Conservation (phyloP, 176 grass and related monocot genomes). For the Musa itinerans region DNA sequence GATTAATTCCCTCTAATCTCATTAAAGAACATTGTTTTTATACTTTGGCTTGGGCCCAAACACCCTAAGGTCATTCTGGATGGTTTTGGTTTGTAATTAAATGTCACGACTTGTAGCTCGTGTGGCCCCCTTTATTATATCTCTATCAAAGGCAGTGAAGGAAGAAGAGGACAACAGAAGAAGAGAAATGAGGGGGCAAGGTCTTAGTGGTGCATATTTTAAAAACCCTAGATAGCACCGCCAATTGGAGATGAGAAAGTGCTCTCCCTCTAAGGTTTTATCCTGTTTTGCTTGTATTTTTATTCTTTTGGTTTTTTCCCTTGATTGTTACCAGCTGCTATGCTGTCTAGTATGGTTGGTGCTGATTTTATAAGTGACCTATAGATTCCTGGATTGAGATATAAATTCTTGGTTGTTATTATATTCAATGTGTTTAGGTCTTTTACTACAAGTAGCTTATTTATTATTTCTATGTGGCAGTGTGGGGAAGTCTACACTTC, state of each 20-base stretch:
- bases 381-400: not conserved
- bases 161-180: not conserved
- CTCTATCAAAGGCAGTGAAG: not conserved
- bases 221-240: not conserved
- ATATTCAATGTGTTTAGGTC: not conserved
- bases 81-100: no score
- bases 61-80: no score
- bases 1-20: no score
- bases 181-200: not conserved
- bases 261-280: not conserved
- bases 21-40: no score
- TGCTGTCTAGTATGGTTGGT: not conserved
- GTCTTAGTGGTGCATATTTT: not conserved
- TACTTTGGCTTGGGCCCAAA: no score
- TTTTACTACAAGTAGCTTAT: not conserved
- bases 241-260: not conserved
- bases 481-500: conserved; percentile 97
- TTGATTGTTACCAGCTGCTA: not conserved
- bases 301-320: not conserved
- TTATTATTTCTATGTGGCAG: conserved; percentile 37
- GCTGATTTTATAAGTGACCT: not conserved
- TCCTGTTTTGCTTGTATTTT: not conserved
- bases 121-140: no score
- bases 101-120: no score
- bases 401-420: no score